Conservation (phyloP, 164 flowering plant species). For the Magnolia changhungtana region DNA sequence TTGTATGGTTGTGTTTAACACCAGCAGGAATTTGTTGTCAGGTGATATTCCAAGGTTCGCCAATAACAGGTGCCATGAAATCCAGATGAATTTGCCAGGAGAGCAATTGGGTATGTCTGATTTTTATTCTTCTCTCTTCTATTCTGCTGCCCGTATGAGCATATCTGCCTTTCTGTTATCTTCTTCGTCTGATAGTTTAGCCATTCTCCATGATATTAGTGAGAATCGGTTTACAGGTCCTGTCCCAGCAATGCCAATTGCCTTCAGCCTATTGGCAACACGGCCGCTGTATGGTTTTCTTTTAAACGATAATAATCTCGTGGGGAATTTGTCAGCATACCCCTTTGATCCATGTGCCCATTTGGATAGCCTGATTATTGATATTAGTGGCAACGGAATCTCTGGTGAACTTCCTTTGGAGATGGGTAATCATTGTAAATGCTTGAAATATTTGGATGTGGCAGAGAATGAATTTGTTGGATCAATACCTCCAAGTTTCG, state of each 20-base stretch:
- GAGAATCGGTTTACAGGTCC: slow-evolving; percentile 58
- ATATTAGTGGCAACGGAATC: slow-evolving; percentile 56
- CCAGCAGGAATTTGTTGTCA: slow-evolving; percentile 52
- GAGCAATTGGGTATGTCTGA: slow-evolving; percentile 15
- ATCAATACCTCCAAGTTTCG: slow-evolving; percentile 46
- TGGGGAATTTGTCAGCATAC: slow-evolving; percentile 47
- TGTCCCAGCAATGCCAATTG: slow-evolving; percentile 48
- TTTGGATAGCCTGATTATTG: slow-evolving; percentile 38
- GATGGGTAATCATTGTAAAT: slow-evolving; percentile 43
- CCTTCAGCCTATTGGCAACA: slow-evolving; percentile 38
- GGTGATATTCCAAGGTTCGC: slow-evolving; percentile 61
- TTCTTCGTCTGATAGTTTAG: slow-evolving; percentile 25
- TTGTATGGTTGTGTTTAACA: slow-evolving; percentile 71
- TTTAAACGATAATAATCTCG: slow-evolving; percentile 53
- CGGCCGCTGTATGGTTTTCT: slow-evolving; percentile 56
- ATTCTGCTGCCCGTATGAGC: slow-evolving; percentile 24
- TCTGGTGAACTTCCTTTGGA: slow-evolving; percentile 54
- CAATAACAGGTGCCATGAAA: slow-evolving; percentile 29
- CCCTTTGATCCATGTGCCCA: slow-evolving; percentile 55
- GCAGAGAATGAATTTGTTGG: slow-evolving; percentile 70
- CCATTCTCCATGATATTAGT: slow-evolving; percentile 62
- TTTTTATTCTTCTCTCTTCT: slow-evolving; percentile 46
- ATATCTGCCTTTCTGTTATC: slow-evolving; percentile 18
- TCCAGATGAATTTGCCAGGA: slow-evolving; percentile 9
- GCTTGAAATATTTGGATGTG: slow-evolving; percentile 54